Base-by-base conservation (phyloP, 1,284 basidiomycete species). In the Tetrapyrgos nigripes region DNA sequence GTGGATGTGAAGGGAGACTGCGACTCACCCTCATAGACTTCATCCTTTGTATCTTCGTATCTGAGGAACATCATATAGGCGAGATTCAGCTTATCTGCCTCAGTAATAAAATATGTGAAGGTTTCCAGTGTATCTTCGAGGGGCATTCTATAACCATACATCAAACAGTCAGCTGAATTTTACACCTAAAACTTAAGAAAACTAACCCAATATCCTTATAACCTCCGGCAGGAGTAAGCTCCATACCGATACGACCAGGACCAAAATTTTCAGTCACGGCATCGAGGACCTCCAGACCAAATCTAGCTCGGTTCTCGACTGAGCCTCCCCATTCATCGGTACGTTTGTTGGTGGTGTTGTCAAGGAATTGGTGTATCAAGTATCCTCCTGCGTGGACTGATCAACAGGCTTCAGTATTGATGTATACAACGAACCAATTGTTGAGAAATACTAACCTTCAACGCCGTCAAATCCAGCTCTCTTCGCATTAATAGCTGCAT, bases 321-420 rank as follows among this genome's bases (percentile, higher is more conserved):
- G n/a, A n/a, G n/a, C n/a, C n/a, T n/a, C n/a, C n/a, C n/a, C n/a
- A n/a, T n/a, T n/a, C n/a, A n/a, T n/a, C n/a, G n/a, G n/a, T n/a
- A n/a, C n/a, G n/a, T n/a, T n/a, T n/a, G n/a, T n/a, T n/a, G n/a
- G n/a, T n/a, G n/a, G n/a, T n/a, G n/a, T n/a, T 61, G 66, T 80
- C 75, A 17, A 79, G 62, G 73, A 83, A 83, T 67, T 84, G 82
- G 60, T 83, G 76, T 54, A 81, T 55, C n/a, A 81, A 72, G 65
- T 79, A 79, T 37, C 68, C 68, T 21, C 79, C 79, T 1, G 71
- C 77, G 50, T 81, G 47, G 27, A 46, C 55, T 26, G 40, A 66
- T 66, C 48, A 69, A 83, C 82, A 50, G 82, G 11, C 24, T 33
- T 79, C 71, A 27, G 81, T 79, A 53, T 76, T 76, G 52, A 69